These are phyloP conservation scores for Candida railenensis DNA, from an alignment of 805 yeast genomes.

Conservation along the genomic window DNA sequence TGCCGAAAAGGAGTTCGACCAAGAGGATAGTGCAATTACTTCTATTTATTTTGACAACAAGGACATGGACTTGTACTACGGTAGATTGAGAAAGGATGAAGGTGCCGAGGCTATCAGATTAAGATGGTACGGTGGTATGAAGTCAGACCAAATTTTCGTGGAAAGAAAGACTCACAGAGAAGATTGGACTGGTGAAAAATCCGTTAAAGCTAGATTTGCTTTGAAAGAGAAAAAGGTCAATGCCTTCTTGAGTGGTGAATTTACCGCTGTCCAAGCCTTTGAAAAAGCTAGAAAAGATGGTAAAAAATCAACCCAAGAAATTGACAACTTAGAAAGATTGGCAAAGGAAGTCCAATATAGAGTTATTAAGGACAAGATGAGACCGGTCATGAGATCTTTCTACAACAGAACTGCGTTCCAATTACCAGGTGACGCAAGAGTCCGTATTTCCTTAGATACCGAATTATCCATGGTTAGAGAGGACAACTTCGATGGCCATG, in stretches of 20 bases:
- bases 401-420: constrained; percentile 99
- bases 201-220: constrained; percentile 96
- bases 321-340: constrained; percentile 86
- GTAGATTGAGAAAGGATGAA: constrained; percentile 92
- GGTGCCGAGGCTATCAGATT: constrained; percentile 98
- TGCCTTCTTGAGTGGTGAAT: constrained; percentile 77
- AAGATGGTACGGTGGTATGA: constrained; percentile 99
- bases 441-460: constrained; percentile 95
- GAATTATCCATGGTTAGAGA: constrained; percentile 97
- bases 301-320: constrained; percentile 80
- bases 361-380: constrained; percentile 73
- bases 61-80: constrained; percentile 87
- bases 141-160: constrained; percentile 84
- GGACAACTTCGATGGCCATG: constrained; percentile 91
- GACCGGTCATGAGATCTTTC: constrained; percentile 95
- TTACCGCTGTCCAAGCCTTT: constrained; percentile 85
- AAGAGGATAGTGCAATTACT: constrained; percentile 93
- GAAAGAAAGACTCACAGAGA: constrained; percentile 98
- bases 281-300: constrained; percentile 93
- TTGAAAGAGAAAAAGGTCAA: constrained; percentile 90
- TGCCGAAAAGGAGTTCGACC: constrained; percentile 91
- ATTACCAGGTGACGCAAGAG: constrained; percentile 98
- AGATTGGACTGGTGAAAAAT: constrained; percentile 99
- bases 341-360: constrained; percentile 94
- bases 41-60: constrained; percentile 94